Percentiles rank a stretch among this genome's conserved stretches.
phyloP scores from a whole-genome alignment of 2,329 filamentous ascomycete genomes.

The Hypocreales sp. region DNA sequence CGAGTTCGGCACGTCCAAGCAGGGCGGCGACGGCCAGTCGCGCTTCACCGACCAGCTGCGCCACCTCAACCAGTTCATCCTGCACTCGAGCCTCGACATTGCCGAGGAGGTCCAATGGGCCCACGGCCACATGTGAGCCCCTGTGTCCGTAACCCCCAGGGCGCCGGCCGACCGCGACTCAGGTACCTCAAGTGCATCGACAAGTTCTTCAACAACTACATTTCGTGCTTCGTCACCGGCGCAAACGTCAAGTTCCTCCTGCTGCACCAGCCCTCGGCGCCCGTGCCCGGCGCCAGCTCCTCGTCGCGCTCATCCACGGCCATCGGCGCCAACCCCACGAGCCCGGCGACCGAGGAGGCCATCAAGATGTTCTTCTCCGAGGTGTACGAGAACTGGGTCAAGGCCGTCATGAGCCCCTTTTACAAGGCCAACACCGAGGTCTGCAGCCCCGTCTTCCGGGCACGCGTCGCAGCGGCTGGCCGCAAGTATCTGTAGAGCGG shows the following conservation, averaged over 20 bases:
- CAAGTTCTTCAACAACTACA: conserved; percentile 90
- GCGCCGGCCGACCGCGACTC: neutral
- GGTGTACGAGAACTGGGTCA: conserved; percentile 93
- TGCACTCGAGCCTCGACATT: conserved; percentile 86
- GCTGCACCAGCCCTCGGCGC: conserved; percentile 61
- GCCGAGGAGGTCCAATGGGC: conserved; percentile 96
- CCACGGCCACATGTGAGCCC: conserved; percentile 56
- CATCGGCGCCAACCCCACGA: conserved; percentile 71
- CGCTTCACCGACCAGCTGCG: conserved; percentile 79
- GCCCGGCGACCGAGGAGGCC: conserved; percentile 85
- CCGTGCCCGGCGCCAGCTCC: conserved; percentile 15
- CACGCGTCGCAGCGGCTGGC: conserved; percentile 70
- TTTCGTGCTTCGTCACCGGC: conserved; percentile 87
- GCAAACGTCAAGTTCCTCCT: conserved; percentile 90
- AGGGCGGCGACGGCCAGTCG: conserved; percentile 82
- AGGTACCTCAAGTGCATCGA: conserved; percentile 96
- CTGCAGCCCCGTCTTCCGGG: conserved; percentile 71
- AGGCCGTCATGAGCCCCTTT: conserved; percentile 95
- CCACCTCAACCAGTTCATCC: conserved; percentile 94
- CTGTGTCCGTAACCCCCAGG: neutral
- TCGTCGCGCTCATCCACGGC: conserved; percentile 47
- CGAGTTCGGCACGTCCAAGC: conserved; percentile 93
- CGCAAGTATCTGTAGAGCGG: conserved; percentile 64
- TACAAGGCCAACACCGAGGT: conserved; percentile 77
- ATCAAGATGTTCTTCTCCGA: conserved; percentile 90